Percentiles rank a stretch among this genome's conserved stretches.
Evolutionary conservation across 2,329 filamentous ascomycete genomes (phyloP).

Genomic region (Neoscytalidium dimidiatum): DNA sequence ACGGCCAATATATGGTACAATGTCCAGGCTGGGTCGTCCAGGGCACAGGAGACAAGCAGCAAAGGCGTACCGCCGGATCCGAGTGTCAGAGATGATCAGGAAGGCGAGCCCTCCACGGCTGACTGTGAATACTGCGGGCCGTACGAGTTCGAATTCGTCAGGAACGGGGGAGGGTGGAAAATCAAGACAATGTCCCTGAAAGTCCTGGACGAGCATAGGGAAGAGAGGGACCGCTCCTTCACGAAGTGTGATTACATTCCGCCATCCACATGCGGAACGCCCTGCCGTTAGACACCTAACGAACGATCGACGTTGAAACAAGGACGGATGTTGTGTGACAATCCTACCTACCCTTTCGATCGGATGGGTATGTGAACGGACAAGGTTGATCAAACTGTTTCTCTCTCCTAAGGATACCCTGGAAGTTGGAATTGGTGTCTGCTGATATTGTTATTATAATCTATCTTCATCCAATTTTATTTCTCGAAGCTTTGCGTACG

Average conservation of each 20-base stretch:
- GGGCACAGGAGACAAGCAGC: not conserved
- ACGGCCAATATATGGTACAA: not conserved
- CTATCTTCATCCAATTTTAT: not conserved
- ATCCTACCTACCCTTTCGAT: not conserved
- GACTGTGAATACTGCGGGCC: not conserved
- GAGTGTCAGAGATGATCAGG: not conserved
- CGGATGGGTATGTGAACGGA: not conserved
- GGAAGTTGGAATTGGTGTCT: not conserved
- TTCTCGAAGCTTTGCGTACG: not conserved
- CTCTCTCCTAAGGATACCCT: conserved; percentile 5
- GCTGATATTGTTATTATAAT: not conserved
- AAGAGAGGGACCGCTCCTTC: not conserved
- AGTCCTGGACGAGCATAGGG: not conserved
- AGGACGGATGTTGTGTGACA: not conserved
- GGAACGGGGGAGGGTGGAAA: not conserved
- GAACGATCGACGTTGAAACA: not conserved
- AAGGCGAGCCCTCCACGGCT: not conserved
- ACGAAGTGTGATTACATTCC: conserved; percentile 3
- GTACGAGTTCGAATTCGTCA: not conserved
- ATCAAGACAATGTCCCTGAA: conserved; percentile 5
- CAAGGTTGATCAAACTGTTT: not conserved
- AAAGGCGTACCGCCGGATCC: not conserved
- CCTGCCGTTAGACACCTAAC: not conserved
- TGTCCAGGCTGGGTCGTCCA: not conserved
- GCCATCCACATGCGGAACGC: not conserved